A percentile compares a stretch with the other conserved stretches of the same genome.
phyloP scores from a whole-genome alignment of 768 basidiomycete species.

The Crucibulum laeve region DNA sequence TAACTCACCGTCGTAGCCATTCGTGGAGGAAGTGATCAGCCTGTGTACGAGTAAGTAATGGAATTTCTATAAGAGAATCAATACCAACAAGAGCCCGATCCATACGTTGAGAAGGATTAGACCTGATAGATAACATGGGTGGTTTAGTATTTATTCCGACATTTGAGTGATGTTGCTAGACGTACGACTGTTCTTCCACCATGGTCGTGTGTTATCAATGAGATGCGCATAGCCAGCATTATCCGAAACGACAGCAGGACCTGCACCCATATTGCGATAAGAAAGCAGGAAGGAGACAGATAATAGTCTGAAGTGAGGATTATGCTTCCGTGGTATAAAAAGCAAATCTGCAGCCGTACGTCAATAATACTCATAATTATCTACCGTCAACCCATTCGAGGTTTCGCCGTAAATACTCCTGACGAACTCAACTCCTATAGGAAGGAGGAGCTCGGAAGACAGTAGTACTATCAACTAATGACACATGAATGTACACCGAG shows the following conservation, averaged over 20 bases:
- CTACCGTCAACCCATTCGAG: neutral
- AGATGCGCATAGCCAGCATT: conserved; percentile 37
- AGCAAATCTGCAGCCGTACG: neutral
- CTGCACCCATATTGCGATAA: conserved; percentile 38
- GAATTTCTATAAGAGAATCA: neutral
- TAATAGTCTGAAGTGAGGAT: conserved; percentile 6
- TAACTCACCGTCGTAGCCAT: conserved; percentile 53
- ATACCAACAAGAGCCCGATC: conserved; percentile 47
- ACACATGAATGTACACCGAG: neutral
- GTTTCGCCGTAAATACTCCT: conserved; percentile 2
- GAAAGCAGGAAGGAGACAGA: conserved; percentile 3
- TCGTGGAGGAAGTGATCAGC: conserved; percentile 58
- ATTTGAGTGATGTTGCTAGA: neutral
- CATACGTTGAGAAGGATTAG: conserved; percentile 49
- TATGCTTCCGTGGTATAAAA: neutral
- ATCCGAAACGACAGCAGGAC: conserved; percentile 28
- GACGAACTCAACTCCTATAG: neutral
- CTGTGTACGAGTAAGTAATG: conserved; percentile 18
- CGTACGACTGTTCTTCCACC: conserved; percentile 58
- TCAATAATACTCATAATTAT: neutral
- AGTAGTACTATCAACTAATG: neutral
- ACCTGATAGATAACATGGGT: conserved; percentile 20
- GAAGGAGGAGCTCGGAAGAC: neutral
- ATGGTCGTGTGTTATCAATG: conserved; percentile 43
- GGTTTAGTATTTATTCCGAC: neutral